Percentiles rank a stretch among this genome's conserved stretches.
Conservation (phyloP, 2,329 filamentous ascomycete genomes). For the Coccinonectria pachysandricola region DNA sequence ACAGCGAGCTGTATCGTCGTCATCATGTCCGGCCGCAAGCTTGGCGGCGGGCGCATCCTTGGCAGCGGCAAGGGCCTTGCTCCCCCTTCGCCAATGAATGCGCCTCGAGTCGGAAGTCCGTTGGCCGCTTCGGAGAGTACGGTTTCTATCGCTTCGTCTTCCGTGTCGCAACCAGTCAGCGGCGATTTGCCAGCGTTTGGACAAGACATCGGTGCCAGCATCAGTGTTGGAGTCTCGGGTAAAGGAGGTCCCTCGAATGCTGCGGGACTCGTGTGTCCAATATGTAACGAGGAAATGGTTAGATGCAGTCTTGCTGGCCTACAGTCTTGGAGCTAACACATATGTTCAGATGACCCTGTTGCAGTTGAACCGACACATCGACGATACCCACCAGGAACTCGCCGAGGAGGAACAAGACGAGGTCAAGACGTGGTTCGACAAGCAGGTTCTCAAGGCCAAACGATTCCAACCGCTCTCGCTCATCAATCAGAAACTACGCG, state of each 20-base stretch:
- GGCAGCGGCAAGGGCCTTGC: conserved; percentile 78
- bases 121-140: conserved; percentile 58
- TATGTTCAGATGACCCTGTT: conserved; percentile 70
- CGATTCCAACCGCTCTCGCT: conserved; percentile 84
- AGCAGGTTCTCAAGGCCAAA: conserved; percentile 87
- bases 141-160: conserved; percentile 64
- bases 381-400: conserved; percentile 83
- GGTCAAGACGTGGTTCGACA: conserved; percentile 94
- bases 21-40: conserved; percentile 70
- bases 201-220: conserved; percentile 72
- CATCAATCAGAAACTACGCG: conserved; percentile 87
- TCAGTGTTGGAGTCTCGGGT: conserved; percentile 53
- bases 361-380: conserved; percentile 77
- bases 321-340: conserved; percentile 1
- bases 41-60: conserved; percentile 85
- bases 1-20: no score
- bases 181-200: conserved; percentile 57
- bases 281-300: conserved; percentile 97
- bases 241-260: conserved; percentile 38
- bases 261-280: conserved; percentile 79
- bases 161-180: conserved; percentile 48
- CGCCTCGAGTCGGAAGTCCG: conserved; percentile 38
- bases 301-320: conserved; percentile 8
- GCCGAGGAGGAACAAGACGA: conserved; percentile 84
- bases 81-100: conserved; percentile 40